Conservation (phyloP, 31 red algal species). For the Asparagopsis taxiformis region DNA sequence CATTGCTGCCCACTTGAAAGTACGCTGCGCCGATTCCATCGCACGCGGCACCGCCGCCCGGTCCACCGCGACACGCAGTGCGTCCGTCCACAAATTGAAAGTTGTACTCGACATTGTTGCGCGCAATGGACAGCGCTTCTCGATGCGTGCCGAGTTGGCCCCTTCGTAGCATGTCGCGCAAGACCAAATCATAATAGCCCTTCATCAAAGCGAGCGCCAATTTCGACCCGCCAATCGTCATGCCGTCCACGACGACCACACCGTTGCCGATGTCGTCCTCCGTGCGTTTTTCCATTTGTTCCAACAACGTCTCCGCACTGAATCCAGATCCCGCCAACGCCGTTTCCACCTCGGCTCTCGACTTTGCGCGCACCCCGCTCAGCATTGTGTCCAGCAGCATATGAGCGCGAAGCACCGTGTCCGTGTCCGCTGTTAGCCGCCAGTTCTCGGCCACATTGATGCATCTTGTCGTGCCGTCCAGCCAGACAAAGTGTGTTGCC, state of each 20-base stretch:
- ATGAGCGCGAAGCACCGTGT: constrained; percentile 23
- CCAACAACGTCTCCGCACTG: constrained; percentile 15
- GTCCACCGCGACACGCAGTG: not conserved
- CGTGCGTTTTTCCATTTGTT: constrained; percentile 14
- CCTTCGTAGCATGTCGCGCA: constrained; percentile 16
- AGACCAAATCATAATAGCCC: constrained; percentile 44
- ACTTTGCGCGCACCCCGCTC: constrained; percentile 4
- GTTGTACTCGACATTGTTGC: constrained; percentile 43
- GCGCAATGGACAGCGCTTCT: constrained; percentile 17
- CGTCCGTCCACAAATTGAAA: constrained; percentile 35
- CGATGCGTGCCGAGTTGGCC: constrained; percentile 20
- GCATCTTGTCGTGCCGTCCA: constrained; percentile 22
- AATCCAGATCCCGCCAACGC: constrained; percentile 19
- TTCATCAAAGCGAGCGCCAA: constrained; percentile 15
- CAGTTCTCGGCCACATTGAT: not conserved
- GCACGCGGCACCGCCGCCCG: not conserved
- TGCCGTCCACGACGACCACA: constrained; percentile 4
- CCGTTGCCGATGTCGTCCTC: constrained; percentile 7
- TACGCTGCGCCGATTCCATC: not conserved
- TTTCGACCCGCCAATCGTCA: constrained; percentile 17
- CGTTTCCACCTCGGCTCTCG: constrained; percentile 15
- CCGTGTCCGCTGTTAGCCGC: constrained; percentile 1
- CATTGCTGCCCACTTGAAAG: not conserved
- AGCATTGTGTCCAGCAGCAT: constrained; percentile 20
- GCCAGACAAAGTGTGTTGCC: constrained; percentile 57